phyloP scores from a whole-genome alignment of 495 filamentous ascomycete genomes.

The Penicillium pancosmium region DNA sequence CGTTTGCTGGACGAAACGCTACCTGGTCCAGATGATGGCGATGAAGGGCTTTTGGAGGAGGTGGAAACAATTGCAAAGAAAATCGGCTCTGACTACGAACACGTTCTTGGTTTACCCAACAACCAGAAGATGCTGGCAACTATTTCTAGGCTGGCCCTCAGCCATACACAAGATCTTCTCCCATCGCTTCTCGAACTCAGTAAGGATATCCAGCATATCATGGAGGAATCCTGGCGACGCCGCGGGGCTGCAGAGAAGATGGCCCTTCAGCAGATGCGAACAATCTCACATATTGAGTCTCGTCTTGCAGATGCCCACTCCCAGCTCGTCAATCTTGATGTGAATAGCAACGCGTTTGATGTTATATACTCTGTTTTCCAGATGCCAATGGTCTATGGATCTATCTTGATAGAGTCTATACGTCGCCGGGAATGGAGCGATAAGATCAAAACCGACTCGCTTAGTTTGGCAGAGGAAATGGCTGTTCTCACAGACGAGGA shows the following conservation, averaged over 20 bases:
- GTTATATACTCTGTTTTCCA: constrained; percentile 73
- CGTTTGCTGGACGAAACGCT: constrained; percentile 47
- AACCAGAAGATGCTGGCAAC: constrained; percentile 73
- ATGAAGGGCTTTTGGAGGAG: constrained; percentile 70
- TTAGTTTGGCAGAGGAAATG: constrained; percentile 87
- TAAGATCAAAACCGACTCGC: constrained; percentile 82
- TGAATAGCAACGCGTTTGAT: constrained; percentile 73
- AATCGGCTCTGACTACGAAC: constrained; percentile 83
- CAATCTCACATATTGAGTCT: constrained; percentile 76
- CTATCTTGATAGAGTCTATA: constrained; percentile 81
- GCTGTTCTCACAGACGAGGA: constrained; percentile 90
- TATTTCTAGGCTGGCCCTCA: constrained; percentile 81
- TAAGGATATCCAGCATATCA: constrained; percentile 72
- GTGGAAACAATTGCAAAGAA: constrained; percentile 84
- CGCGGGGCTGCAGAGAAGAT: constrained; percentile 61
- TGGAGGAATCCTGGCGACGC: constrained; percentile 66
- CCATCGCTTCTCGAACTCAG: constrained; percentile 73
- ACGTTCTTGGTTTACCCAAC: constrained; percentile 67
- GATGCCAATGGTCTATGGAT: constrained; percentile 86
- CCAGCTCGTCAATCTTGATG: constrained; percentile 69
- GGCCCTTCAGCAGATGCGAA: constrained; percentile 72
- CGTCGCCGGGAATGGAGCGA: constrained; percentile 87
- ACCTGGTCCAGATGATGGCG: constrained; percentile 41
- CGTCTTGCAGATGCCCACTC: constrained; percentile 68
- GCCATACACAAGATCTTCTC: constrained; percentile 85